Conservation (phyloP, 371 early-diverging fungal species). For the Mortierella sp. region DNA sequence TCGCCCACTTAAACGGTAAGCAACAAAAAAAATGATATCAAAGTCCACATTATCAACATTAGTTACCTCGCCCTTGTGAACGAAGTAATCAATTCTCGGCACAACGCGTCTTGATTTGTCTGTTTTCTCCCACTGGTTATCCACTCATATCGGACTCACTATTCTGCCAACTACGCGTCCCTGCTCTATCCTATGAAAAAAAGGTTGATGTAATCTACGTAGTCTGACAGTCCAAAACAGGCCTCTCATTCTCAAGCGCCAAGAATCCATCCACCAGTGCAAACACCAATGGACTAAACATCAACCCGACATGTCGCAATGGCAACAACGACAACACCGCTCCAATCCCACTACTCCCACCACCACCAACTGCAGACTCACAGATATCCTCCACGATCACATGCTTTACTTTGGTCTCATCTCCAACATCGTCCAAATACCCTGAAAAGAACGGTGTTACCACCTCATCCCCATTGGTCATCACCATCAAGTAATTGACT, state of each 20-base stretch:
- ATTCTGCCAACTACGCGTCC: not conserved
- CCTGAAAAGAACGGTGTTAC: slow-evolving; percentile 19
- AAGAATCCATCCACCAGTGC: slow-evolving; percentile 2
- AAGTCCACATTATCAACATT: no score
- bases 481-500: slow-evolving; percentile 17
- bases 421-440: not conserved
- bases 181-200: no score
- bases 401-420: not conserved
- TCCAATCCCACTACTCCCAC: not conserved
- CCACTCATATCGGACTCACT: no score
- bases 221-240: not conserved
- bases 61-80: no score
- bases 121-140: no score
- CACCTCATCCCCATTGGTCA: slow-evolving; percentile 19
- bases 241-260: not conserved
- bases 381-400: slow-evolving; percentile 14
- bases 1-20: no score
- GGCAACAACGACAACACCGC: not conserved
- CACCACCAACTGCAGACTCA: not conserved
- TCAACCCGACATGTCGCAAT: not conserved
- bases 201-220: not conserved
- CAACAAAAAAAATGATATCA: no score
- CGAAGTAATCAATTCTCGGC: no score
- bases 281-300: slow-evolving; percentile 11
- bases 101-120: no score